Conservation (phyloP, 495 filamentous ascomycete genomes). For the Aspergillus nidulans region DNA sequence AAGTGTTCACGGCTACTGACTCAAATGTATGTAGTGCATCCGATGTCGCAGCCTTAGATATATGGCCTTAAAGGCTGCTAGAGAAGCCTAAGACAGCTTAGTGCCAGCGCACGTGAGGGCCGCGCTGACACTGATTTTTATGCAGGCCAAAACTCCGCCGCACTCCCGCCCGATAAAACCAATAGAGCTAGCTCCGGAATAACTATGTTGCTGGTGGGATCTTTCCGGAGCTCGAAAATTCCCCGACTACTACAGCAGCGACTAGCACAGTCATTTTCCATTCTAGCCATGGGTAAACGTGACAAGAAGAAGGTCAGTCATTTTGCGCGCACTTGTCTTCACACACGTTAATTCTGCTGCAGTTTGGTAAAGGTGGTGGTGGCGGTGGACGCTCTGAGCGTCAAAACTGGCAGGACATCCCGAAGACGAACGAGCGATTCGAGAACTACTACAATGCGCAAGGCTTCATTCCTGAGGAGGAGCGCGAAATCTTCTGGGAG, state of each 20-base stretch:
- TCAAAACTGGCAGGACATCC: conserved; percentile 51
- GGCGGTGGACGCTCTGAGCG: conserved; percentile 26
- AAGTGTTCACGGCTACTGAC: too few species aligned
- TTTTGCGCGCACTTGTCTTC: not conserved
- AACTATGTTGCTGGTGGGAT: conserved; percentile 5
- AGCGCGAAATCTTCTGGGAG: conserved; percentile 75
- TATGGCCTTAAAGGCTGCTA: too few species aligned
- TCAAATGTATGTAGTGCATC: too few species aligned
- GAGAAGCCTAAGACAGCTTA: too few species aligned
- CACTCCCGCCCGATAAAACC: too few species aligned
- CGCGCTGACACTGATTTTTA: too few species aligned
- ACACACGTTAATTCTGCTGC: conserved; percentile 15
- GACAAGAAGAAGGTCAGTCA: conserved; percentile 14
- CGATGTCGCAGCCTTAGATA: too few species aligned
- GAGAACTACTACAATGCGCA: conserved; percentile 80
- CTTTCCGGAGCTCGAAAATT: conserved; percentile 13
- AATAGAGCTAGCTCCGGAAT: too few species aligned
- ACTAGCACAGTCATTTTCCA: not conserved
- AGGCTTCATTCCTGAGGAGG: conserved; percentile 65
- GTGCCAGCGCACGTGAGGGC: too few species aligned
- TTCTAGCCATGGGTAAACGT: conserved; percentile 14
- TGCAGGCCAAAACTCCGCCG: too few species aligned
- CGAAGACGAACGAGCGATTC: conserved; percentile 69
- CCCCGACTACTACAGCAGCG: not conserved
- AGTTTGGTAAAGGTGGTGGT: conserved; percentile 34